Conservation (phyloP, 345 rosid species). For the Rubroshorea leprosula region DNA sequence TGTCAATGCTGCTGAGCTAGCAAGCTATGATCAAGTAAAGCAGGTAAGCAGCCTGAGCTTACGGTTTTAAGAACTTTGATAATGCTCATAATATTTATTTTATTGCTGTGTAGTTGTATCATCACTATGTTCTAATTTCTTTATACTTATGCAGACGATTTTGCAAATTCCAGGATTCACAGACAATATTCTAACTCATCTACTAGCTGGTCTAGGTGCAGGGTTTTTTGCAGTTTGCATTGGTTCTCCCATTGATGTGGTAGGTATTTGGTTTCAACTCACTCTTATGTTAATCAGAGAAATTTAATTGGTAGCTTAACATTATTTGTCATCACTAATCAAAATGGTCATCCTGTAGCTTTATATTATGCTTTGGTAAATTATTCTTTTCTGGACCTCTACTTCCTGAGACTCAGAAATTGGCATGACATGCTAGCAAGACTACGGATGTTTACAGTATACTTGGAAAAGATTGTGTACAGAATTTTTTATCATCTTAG, state of each 20-base stretch:
- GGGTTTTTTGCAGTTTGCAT: constrained; percentile 92
- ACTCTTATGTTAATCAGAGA: background rate
- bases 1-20: constrained; percentile 96
- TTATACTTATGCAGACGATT: constrained; percentile 79
- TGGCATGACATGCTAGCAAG: too few relatives aligned
- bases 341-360: too few relatives aligned
- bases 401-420: too few relatives aligned
- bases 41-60: constrained; percentile 47
- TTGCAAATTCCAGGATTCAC: constrained; percentile 88
- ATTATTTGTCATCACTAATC: background rate
- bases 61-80: too few relatives aligned
- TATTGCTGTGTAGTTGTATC: constrained; percentile 4
- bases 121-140: constrained; percentile 28
- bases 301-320: background rate
- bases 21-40: constrained; percentile 95
- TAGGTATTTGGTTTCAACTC: constrained; percentile 28
- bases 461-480: background rate
- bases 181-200: constrained; percentile 74
- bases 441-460: too few relatives aligned
- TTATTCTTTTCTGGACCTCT: too few relatives aligned
- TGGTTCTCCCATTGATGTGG: constrained; percentile 96
- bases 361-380: too few relatives aligned
- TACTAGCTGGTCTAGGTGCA: constrained; percentile 90
- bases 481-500: background rate
- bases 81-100: background rate